phyloP scores from a whole-genome alignment of 2,329 filamentous ascomycete species.

The Akanthomyces muscarius region DNA sequence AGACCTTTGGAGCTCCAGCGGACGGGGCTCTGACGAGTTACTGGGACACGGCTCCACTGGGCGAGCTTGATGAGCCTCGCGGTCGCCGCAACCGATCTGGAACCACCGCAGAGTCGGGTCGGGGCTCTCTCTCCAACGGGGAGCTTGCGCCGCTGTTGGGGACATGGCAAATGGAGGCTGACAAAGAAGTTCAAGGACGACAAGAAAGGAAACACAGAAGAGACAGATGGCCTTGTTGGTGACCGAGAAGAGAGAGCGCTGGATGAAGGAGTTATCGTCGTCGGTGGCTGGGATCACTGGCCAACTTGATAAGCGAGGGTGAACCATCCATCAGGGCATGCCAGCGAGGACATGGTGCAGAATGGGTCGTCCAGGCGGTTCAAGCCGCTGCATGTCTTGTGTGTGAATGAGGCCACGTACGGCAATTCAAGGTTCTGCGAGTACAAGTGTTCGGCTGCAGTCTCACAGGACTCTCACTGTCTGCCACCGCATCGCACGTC shows the following conservation, averaged over 20 bases:
- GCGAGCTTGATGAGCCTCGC: neutral
- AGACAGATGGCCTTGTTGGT: too few relatives aligned
- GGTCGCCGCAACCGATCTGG: constrained; percentile 2
- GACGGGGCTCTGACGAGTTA: too few relatives aligned
- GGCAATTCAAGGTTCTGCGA: too few relatives aligned
- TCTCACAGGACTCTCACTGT: neutral
- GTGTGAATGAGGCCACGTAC: neutral
- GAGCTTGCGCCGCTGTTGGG: neutral
- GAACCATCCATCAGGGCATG: neutral
- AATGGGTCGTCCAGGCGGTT: neutral
- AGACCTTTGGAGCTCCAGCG: neutral
- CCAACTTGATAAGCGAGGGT: neutral
- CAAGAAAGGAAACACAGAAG: too few relatives aligned
- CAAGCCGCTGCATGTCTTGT: neutral
- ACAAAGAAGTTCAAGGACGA: neutral
- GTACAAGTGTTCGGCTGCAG: neutral
- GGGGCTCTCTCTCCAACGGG: neutral
- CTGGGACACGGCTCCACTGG: neutral
- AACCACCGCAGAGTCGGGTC: neutral
- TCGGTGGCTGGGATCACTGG: neutral
- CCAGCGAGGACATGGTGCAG: neutral
- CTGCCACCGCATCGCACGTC: neutral
- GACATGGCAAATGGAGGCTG: neutral
- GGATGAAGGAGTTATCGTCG: neutral
- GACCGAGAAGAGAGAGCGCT: too few relatives aligned